These are phyloP conservation scores for Ogataea methanolica DNA, from an alignment of 805 yeast species.

Conservation along the genomic window DNA sequence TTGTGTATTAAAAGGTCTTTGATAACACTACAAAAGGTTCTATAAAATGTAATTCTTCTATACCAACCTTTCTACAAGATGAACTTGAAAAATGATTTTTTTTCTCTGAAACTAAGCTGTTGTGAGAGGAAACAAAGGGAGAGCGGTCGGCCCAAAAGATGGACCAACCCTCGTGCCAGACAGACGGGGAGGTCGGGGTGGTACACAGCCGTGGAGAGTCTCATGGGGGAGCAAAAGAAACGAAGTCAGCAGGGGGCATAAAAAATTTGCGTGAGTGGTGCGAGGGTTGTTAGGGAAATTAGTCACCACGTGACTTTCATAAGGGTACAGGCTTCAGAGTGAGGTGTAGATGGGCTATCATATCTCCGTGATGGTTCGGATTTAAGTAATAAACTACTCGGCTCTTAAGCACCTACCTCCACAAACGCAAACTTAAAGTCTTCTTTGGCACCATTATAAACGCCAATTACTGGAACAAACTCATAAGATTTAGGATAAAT, in stretches of 20 bases:
- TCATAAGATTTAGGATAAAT: slow-evolving; percentile 17
- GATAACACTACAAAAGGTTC: not conserved
- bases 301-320: not conserved
- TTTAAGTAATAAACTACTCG: not conserved
- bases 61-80: not conserved
- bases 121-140: no score
- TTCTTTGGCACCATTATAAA: slow-evolving; percentile 6
- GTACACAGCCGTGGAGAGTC: not conserved
- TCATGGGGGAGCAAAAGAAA: not conserved
- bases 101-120: not conserved
- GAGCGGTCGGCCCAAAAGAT: no score
- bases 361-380: slow-evolving; percentile 3
- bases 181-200: not conserved
- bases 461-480: slow-evolving; percentile 17
- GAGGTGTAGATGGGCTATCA: slow-evolving; percentile 5
- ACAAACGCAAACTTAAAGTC: slow-evolving; percentile 11
- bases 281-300: not conserved
- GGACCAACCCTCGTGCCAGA: no score
- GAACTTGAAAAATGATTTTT: not conserved
- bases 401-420: not conserved
- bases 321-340: slow-evolving; percentile 1
- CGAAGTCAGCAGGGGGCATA: not conserved
- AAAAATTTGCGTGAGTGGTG: not conserved
- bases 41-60: not conserved
- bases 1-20: not conserved